Evolutionary conservation across 805 yeast genomes (phyloP), one percentile per base, ranked within the genome.

Genomic region (Ogataea trehaloabstinens): DNA sequence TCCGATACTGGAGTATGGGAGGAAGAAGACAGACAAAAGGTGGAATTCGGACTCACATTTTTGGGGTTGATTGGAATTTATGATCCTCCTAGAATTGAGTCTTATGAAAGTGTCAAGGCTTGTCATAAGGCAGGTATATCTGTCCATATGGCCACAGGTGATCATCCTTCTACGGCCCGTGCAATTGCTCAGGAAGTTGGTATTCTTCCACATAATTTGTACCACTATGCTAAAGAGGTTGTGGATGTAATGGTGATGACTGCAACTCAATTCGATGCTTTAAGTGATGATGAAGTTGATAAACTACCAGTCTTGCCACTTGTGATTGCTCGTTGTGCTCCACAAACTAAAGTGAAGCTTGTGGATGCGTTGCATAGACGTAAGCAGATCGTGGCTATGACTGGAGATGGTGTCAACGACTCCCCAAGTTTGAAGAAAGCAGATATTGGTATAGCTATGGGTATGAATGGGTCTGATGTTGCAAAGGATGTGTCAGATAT

Each of bases 391-490:
- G 72, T 82, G 62, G 91, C 91, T 15, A 85, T 84, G 91, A 82
- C 88, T 20, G 88, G 88, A 45, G 91, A 84, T 58, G 91, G 91
- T 46, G 90, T 84, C 31, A 84, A 84, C 58, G 91, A 84, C 56
- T 82, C 89, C 2, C 91, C 91, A 19, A 76, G 85, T 24, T 67
- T 84, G 61, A 83, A 83, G 58, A 78, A 70, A 47, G 83, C 91
- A 3, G 89, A 84, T 60, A 86, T 84, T 40, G 91, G 91, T 48
- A 82, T 84, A 59, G 88, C 91, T 8, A 84, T 84, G 91, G 91
- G 91, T 33, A 68, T 78, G 64, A 76, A 82, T 44, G 91, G 91
- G 4, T 79, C 86, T 10, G 91, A 84, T 65, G 91, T 84, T 28
- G 91, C 91, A n/a, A 84, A 84, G 58, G 87, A 83, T 58, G 88